Conservation (phyloP, 2,329 filamentous ascomycete genomes). For the Lecanicillium sp. region DNA sequence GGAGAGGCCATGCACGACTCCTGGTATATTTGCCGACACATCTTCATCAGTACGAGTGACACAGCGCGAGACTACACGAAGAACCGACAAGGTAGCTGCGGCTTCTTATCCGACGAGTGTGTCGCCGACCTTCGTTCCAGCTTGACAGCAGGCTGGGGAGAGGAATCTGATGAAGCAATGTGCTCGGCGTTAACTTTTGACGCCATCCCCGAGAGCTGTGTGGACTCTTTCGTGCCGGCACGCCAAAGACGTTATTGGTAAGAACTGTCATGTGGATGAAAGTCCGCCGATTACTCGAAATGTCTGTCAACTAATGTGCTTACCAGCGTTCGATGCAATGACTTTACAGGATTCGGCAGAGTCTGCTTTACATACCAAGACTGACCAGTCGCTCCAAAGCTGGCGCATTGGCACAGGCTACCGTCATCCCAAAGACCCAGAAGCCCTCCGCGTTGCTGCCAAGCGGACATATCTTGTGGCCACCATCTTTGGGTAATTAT, state of each 20-base stretch:
- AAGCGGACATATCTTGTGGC: slow-evolving; percentile 1
- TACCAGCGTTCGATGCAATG: not conserved
- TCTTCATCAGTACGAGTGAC: not conserved
- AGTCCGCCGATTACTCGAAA: too few relatives aligned
- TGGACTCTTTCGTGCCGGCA: not conserved
- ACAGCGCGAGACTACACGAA: not conserved
- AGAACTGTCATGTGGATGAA: not conserved
- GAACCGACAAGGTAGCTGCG: not conserved
- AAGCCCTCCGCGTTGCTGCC: not conserved
- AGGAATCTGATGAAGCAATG: not conserved
- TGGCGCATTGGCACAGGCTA: slow-evolving; percentile 4
- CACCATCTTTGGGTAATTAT: slow-evolving; percentile 2
- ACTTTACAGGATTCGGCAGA: not conserved
- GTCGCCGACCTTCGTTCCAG: not conserved
- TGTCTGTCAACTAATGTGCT: too few relatives aligned
- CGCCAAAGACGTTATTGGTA: slow-evolving; percentile 3
- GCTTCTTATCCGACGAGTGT: not conserved
- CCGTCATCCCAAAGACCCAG: not conserved
- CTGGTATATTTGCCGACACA: slow-evolving; percentile 3
- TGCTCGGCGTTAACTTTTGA: slow-evolving; percentile 1
- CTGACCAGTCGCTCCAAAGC: not conserved
- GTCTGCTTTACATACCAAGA: not conserved
- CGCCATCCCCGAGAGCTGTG: not conserved
- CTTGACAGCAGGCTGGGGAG: not conserved
- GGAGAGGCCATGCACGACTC: not conserved